phyloP scores from a whole-genome alignment of 345 rosid species.

The Reutealis trisperma region DNA sequence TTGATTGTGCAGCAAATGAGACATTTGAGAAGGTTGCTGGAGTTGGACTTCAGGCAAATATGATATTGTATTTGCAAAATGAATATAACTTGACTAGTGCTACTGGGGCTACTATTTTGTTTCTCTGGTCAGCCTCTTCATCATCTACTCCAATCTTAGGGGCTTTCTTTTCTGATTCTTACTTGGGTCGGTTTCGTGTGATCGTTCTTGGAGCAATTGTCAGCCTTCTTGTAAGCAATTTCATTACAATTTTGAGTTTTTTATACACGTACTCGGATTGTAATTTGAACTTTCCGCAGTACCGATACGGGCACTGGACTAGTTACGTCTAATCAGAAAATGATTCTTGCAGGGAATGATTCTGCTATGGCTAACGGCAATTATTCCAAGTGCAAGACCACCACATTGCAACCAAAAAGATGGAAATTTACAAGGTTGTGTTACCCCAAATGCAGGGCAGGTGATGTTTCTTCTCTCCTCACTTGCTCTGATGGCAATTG shows the following conservation, averaged over 20 bases:
- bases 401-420: conserved; percentile 27
- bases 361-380: conserved; percentile 49
- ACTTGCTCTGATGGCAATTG: conserved; percentile 45
- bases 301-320: too few relatives aligned
- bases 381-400: conserved; percentile 40
- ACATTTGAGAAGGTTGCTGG: conserved; percentile 53
- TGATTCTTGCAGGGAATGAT: conserved; percentile 39
- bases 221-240: conserved; percentile 38
- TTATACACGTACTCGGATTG: too few relatives aligned
- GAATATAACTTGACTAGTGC: conserved; percentile 43
- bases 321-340: too few relatives aligned
- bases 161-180: conserved; percentile 56
- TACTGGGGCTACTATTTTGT: conserved; percentile 35
- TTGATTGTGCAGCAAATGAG: conserved; percentile 49
- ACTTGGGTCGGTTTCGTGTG: conserved; percentile 46
- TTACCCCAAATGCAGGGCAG: conserved; percentile 25
- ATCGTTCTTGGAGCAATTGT: conserved; percentile 37
- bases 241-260: background rate
- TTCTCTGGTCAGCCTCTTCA: conserved; percentile 46
- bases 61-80: conserved; percentile 40
- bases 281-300: too few relatives aligned
- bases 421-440: conserved; percentile 16
- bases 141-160: conserved; percentile 45
- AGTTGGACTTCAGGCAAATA: conserved; percentile 46
- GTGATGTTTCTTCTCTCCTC: conserved; percentile 36